Percentiles rank a stretch among this genome's conserved stretches.
These are phyloP conservation scores for Emergomyces orientalis DNA, from an alignment of 2,329 filamentous ascomycete species.

Conservation along the genomic window DNA sequence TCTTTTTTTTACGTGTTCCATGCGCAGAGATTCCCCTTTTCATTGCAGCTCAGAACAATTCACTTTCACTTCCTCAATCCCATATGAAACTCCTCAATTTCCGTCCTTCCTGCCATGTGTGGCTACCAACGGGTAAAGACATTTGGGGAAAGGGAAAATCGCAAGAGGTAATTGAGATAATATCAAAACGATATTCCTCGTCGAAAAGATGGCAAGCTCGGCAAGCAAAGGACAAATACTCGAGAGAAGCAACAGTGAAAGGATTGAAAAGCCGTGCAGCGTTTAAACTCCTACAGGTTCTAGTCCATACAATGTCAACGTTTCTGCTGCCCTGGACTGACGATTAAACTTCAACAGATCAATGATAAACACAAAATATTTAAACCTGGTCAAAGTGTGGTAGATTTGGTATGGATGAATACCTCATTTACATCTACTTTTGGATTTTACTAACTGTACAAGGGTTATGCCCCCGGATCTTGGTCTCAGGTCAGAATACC, in stretches of 20 bases:
- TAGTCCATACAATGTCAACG: neutral
- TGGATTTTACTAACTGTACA: neutral
- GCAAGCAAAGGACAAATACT: slow-evolving; percentile 63
- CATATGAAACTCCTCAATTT: slow-evolving; percentile 2
- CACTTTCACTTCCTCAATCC: neutral
- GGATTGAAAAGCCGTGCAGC: slow-evolving; percentile 83
- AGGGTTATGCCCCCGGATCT: slow-evolving; percentile 47
- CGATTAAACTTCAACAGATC: slow-evolving; percentile 47
- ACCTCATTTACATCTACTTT: neutral
- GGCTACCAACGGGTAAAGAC: neutral
- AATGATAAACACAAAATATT: slow-evolving; percentile 75
- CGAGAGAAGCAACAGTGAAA: slow-evolving; percentile 65
- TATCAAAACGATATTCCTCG: slow-evolving; percentile 36
- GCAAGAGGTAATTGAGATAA: neutral
- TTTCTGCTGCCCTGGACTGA: slow-evolving; percentile 7
- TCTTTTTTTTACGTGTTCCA: neutral
- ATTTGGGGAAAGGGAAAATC: neutral
- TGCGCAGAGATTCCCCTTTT: neutral
- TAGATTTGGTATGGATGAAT: slow-evolving; percentile 60
- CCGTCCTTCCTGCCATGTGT: neutral
- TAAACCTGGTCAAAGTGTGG: slow-evolving; percentile 67
- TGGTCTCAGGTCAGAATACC: slow-evolving; percentile 45
- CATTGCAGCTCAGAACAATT: neutral
- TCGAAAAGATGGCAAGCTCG: slow-evolving; percentile 75
- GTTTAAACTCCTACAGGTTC: slow-evolving; percentile 80